phyloP scores from a whole-genome alignment of 2,329 filamentous ascomycete genomes.

The Penicillium sp. region DNA sequence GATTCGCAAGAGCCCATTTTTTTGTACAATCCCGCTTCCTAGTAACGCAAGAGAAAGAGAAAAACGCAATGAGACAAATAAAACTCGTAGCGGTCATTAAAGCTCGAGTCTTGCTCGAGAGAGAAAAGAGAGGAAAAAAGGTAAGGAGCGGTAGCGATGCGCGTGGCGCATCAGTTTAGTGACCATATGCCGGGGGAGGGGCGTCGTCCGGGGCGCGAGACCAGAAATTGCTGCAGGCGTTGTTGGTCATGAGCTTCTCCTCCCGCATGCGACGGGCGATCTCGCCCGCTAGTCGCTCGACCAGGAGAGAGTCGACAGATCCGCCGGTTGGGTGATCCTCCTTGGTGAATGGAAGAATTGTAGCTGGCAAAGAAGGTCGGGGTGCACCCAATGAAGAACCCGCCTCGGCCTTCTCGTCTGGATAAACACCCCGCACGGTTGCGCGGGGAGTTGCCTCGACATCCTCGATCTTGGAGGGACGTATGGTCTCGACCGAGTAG shows the following conservation, averaged over 20 bases:
- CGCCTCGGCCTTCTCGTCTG: slow-evolving; percentile 32
- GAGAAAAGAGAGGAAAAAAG: slow-evolving; percentile 5
- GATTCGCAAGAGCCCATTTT: slow-evolving; percentile 25
- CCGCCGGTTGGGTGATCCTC: slow-evolving; percentile 31
- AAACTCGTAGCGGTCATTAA: slow-evolving; percentile 27
- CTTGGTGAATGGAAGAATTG: slow-evolving; percentile 39
- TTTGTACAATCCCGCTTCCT: slow-evolving; percentile 33
- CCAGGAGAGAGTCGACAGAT: slow-evolving; percentile 50
- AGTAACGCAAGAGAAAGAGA: slow-evolving; percentile 13
- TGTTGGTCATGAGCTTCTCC: slow-evolving; percentile 61
- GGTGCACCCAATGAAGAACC: slow-evolving; percentile 25
- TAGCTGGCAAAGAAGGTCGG: slow-evolving; percentile 33
- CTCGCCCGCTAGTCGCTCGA: slow-evolving; percentile 79
- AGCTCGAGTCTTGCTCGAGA: slow-evolving; percentile 15
- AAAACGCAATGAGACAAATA: slow-evolving; percentile 11
- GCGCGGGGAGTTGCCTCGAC: slow-evolving; percentile 38
- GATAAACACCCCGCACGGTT: slow-evolving; percentile 24
- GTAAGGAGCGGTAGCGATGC: not conserved
- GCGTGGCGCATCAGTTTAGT: slow-evolving; percentile 26
- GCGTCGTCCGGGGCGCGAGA: slow-evolving; percentile 39
- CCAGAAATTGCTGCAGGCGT: slow-evolving; percentile 40
- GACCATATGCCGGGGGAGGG: slow-evolving; percentile 49
- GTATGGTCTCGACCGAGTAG: slow-evolving; percentile 27
- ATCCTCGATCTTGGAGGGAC: slow-evolving; percentile 25
- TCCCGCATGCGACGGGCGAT: slow-evolving; percentile 83